Evolutionary conservation across 1,284 basidiomycete genomes (phyloP).

Genomic region (Malassezia globosa): DNA sequence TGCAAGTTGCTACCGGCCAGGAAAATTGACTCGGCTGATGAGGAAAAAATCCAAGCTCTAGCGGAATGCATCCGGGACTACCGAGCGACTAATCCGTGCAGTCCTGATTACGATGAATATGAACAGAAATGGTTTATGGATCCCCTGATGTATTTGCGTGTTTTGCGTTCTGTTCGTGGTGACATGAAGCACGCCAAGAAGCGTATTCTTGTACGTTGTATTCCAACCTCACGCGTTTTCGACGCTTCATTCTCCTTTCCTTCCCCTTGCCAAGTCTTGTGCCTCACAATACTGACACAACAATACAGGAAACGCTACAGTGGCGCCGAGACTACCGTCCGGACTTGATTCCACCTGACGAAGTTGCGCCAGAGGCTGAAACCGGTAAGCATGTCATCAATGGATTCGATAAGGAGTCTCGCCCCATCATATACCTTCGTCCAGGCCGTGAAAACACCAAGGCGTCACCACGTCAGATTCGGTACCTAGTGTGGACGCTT

Average conservation of each 20-base stretch:
- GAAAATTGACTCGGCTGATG: neutral
- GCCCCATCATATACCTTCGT: constrained; percentile 39
- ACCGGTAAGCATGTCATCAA: constrained; percentile 40
- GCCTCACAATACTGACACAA: neutral
- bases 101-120: constrained; percentile 22
- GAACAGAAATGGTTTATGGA: constrained; percentile 31
- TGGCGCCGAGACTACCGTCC: constrained; percentile 41
- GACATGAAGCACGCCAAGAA: constrained; percentile 38
- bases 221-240: neutral
- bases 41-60: constrained; percentile 8
- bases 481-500: constrained; percentile 39
- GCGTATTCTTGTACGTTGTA: constrained; percentile 27
- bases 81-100: constrained; percentile 7
- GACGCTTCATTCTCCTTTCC: too few species aligned
- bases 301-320: constrained; percentile 35
- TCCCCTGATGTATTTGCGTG: constrained; percentile 27
- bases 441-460: constrained; percentile 42
- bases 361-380: constrained; percentile 31
- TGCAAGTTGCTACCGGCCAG: neutral
- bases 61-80: neutral
- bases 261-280: too few species aligned
- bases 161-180: constrained; percentile 35
- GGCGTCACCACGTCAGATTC: constrained; percentile 30
- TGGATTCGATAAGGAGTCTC: constrained; percentile 38
- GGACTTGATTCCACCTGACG: constrained; percentile 38